Evolutionary conservation across 768 basidiomycete genomes (phyloP).

Genomic region (Trametes cinnabarina): DNA sequence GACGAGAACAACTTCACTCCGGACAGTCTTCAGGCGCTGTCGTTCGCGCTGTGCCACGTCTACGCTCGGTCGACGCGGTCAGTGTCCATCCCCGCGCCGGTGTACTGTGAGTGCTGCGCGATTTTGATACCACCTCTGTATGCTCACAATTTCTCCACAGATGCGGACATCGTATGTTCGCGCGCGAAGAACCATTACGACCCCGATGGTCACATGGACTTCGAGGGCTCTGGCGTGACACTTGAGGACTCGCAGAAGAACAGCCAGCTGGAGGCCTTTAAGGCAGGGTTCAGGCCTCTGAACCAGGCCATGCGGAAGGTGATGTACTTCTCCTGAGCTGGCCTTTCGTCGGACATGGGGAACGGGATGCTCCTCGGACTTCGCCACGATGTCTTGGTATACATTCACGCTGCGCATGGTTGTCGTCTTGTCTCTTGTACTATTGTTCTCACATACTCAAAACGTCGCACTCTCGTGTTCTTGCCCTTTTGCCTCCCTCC

Average conservation of each 20-base stretch:
- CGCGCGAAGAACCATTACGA: conserved; percentile 81
- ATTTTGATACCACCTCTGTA: background rate
- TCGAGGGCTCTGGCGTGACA: conserved; percentile 59
- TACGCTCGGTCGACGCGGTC: conserved; percentile 80
- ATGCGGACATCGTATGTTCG: conserved; percentile 74
- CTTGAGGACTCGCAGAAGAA: conserved; percentile 34
- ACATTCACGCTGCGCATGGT: background rate
- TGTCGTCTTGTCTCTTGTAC: background rate
- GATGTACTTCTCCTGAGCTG: conserved; percentile 38
- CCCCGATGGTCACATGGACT: conserved; percentile 53
- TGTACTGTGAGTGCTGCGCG: conserved; percentile 57
- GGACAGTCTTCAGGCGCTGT: conserved; percentile 65
- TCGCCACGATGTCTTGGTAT: no score
- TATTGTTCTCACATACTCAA: background rate
- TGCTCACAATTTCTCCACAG: conserved; percentile 34
- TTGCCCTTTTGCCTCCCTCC: background rate
- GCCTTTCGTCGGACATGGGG: background rate
- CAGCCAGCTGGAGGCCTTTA: conserved; percentile 42
- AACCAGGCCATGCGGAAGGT: conserved; percentile 44
- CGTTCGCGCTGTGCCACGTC: conserved; percentile 77
- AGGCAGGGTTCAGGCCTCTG: conserved; percentile 53
- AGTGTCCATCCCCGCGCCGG: conserved; percentile 79
- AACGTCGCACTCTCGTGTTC: background rate
- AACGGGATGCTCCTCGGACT: background rate
- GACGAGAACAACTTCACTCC: conserved; percentile 65